Conservation (phyloP, 257 asterid genomes). For the Solanum corneliomulleri region DNA sequence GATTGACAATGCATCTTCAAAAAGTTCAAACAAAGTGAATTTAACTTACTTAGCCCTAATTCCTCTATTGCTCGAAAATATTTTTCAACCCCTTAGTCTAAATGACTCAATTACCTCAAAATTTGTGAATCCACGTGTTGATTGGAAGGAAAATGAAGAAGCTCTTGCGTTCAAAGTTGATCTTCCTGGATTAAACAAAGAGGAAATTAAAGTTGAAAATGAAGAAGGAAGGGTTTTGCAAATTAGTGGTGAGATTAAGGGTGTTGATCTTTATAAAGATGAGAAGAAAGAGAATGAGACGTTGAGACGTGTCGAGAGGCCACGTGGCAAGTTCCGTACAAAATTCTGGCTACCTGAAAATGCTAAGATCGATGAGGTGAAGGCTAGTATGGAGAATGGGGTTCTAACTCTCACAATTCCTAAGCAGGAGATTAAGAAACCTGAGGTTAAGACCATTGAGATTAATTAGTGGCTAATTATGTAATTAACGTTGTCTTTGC, state of each 20-base stretch:
- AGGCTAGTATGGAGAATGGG: neutral
- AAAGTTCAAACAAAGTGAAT: neutral
- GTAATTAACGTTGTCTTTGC: neutral
- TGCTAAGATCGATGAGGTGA: neutral
- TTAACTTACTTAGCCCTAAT: neutral
- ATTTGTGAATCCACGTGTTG: neutral
- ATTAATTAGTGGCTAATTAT: neutral
- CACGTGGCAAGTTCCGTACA: neutral
- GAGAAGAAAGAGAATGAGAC: neutral
- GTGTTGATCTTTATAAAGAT: neutral
- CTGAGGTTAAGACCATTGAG: neutral
- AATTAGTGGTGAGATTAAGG: neutral
- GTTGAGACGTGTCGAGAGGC: neutral
- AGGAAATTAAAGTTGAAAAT: neutral
- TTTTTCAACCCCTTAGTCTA: neutral
- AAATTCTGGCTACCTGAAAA: neutral
- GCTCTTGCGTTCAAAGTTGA: neutral
- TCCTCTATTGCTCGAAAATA: neutral
- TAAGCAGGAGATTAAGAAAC: neutral
- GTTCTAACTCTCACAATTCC: neutral
- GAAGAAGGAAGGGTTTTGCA: neutral
- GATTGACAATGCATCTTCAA: neutral
- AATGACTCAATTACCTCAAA: neutral
- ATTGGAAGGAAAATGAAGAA: neutral
- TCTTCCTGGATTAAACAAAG: neutral